Conservation (phyloP, 768 basidiomycete species). For the Boletus vermiculosoides region DNA sequence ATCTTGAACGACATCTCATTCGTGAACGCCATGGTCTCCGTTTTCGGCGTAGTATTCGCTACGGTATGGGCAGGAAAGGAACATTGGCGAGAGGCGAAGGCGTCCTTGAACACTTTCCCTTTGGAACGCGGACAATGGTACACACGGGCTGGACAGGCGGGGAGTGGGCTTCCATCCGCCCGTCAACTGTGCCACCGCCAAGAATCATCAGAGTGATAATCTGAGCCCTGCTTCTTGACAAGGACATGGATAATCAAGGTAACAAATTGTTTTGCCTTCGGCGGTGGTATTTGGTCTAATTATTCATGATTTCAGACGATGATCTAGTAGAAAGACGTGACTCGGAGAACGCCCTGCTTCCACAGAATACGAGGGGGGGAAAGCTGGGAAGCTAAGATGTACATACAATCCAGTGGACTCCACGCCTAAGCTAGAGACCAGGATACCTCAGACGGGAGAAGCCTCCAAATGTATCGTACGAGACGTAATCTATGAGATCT, state of each 20-base stretch:
- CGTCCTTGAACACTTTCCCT: not conserved
- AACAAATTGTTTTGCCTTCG: not conserved
- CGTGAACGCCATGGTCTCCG: slow-evolving; percentile 7
- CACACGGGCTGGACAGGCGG: not conserved
- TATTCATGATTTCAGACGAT: not conserved
- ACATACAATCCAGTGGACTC: not conserved
- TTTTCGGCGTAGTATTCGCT: slow-evolving; percentile 14
- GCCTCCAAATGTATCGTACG: not conserved
- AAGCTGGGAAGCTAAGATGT: not conserved
- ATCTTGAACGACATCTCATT: not conserved
- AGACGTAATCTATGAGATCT: not conserved
- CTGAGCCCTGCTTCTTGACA: not conserved
- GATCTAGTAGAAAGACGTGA: not conserved
- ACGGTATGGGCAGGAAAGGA: slow-evolving; percentile 13
- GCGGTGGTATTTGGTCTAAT: not conserved
- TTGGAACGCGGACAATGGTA: not conserved
- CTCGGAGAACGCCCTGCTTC: not conserved
- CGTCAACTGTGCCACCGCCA: not conserved
- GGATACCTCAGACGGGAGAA: not conserved
- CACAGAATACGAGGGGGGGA: not conserved
- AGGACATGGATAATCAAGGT: not conserved
- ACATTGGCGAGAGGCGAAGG: not conserved
- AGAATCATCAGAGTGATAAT: not conserved
- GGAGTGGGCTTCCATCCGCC: not conserved
- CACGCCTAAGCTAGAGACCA: not conserved